These are phyloP conservation scores for Komagataella phaffii DNA, from an alignment of 805 yeast genomes.

Conservation along the genomic window DNA sequence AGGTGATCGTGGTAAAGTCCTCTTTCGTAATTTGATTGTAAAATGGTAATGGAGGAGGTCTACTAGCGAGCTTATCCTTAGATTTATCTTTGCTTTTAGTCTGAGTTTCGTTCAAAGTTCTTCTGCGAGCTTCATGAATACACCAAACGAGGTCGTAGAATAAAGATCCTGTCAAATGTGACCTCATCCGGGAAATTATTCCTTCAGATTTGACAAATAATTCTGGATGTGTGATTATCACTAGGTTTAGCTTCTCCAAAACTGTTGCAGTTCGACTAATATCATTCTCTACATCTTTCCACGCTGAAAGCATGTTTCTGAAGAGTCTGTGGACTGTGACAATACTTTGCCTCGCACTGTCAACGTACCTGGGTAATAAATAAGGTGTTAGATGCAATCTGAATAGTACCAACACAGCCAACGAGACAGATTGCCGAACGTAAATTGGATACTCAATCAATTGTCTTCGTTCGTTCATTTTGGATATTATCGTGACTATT, in stretches of 20 bases:
- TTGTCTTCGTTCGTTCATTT: constrained; percentile 51
- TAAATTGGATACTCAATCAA: constrained; percentile 79
- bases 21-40: constrained; percentile 85
- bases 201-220: constrained; percentile 60
- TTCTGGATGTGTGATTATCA: constrained; percentile 77
- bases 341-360: constrained; percentile 83
- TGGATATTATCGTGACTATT: constrained; percentile 65
- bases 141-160: constrained; percentile 92
- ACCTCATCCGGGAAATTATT: constrained; percentile 77
- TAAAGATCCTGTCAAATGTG: constrained; percentile 81
- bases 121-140: constrained; percentile 83
- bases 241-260: constrained; percentile 78
- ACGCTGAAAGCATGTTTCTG: constrained; percentile 79
- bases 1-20: constrained; percentile 72
- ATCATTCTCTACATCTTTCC: constrained; percentile 86
- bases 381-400: constrained; percentile 70
- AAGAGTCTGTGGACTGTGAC: constrained; percentile 84
- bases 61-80: not conserved
- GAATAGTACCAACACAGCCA: constrained; percentile 67
- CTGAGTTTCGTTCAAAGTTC: constrained; percentile 29
- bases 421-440: constrained; percentile 75
- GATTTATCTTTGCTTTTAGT: constrained; percentile 1
- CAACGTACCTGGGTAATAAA: constrained; percentile 60
- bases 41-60: constrained; percentile 67
- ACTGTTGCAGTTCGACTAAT: constrained; percentile 86